phyloP scores from a whole-genome alignment of 495 filamentous ascomycete species.

The Mytilinidion resinicola region DNA sequence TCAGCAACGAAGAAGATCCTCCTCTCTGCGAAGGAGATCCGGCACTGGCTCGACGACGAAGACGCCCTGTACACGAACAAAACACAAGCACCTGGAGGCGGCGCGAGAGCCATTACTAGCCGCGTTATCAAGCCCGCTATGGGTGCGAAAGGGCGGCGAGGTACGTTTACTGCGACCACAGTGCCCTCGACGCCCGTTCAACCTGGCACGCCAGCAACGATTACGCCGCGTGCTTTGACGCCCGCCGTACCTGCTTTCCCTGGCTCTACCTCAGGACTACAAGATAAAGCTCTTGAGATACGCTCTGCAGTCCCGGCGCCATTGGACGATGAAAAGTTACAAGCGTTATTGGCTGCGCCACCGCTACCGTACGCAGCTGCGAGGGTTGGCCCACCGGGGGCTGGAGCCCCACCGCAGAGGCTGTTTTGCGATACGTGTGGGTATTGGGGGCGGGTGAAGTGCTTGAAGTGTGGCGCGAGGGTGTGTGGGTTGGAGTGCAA shows the following conservation, averaged over 20 bases:
- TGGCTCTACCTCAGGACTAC: too few species aligned
- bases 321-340: constrained; percentile 44
- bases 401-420: constrained; percentile 47
- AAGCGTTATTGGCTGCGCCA: constrained; percentile 59
- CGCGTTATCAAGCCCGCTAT: too few species aligned
- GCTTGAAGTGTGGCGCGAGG: constrained; percentile 72
- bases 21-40: constrained; percentile 19
- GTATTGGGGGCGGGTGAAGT: constrained; percentile 83
- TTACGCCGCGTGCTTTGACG: too few species aligned
- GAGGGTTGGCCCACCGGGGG: constrained; percentile 50
- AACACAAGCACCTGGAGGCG: too few species aligned
- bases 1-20: constrained; percentile 20
- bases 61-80: constrained; percentile 15
- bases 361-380: constrained; percentile 77
- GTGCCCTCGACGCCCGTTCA: too few species aligned
- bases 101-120: too few species aligned
- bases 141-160: too few species aligned
- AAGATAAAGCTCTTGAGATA: too few species aligned
- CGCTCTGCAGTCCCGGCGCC: constrained; percentile 8
- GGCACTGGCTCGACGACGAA: constrained; percentile 27
- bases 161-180: too few species aligned
- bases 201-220: too few species aligned
- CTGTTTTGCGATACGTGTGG: constrained; percentile 85
- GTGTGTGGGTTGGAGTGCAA: constrained; percentile 81
- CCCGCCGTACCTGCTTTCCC: too few species aligned